Conservation (phyloP, 306 rosid species). For the Glycine soja region DNA sequence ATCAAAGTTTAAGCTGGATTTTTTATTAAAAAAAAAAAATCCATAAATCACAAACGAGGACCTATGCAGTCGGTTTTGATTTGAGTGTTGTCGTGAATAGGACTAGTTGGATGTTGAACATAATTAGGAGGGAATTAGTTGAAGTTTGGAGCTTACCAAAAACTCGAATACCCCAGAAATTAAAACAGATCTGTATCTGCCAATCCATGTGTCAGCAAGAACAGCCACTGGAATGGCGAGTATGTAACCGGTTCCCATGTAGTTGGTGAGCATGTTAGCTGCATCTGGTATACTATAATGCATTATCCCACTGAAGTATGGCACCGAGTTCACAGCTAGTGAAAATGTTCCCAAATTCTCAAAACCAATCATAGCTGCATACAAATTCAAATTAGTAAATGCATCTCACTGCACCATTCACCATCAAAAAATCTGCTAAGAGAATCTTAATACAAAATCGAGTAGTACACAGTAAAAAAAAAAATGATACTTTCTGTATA, state of each 20-base stretch:
- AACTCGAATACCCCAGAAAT: conserved; percentile 71
- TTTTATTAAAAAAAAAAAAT: too few species aligned
- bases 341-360: conserved; percentile 80
- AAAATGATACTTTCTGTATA: neutral
- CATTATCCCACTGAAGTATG: conserved; percentile 74
- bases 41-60: too few species aligned
- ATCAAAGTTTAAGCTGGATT: too few species aligned
- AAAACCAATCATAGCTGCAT: conserved; percentile 67
- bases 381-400: neutral
- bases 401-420: neutral
- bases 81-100: neutral
- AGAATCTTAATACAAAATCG: too few species aligned
- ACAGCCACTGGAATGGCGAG: conserved; percentile 73
- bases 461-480: neutral
- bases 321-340: conserved; percentile 80
- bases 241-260: conserved; percentile 72
- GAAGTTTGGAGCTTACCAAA: conserved; percentile 52
- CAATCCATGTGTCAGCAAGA: conserved; percentile 78
- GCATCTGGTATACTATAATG: conserved; percentile 78
- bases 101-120: neutral
- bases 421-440: neutral
- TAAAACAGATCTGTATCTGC: conserved; percentile 70
- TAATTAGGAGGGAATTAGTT: too few species aligned
- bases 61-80: too few species aligned
- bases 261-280: conserved; percentile 86